Evolutionary conservation across 176 grass and related monocot genomes (phyloP).

Genomic region (Avena insularis): DNA sequence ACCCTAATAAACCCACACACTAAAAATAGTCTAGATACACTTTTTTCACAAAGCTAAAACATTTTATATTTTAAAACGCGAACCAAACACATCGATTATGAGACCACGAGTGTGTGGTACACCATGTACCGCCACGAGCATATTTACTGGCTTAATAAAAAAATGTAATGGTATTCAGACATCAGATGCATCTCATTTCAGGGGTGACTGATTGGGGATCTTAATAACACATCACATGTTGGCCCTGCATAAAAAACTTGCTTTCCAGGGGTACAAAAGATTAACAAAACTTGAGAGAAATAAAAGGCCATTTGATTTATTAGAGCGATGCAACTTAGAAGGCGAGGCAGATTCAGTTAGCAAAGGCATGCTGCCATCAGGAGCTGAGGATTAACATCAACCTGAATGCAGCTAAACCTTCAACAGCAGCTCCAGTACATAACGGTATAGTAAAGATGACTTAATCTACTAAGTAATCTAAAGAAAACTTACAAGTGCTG

Average conservation of each 20-base stretch:
- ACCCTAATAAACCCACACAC: no score
- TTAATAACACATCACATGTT: not conserved
- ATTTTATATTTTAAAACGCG: no score
- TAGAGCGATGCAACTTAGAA: not conserved
- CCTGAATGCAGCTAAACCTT: not conserved
- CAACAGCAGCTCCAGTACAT: not conserved
- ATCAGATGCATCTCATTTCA: not conserved
- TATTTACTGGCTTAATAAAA: not conserved
- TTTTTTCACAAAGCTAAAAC: no score
- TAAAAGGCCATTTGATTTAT: not conserved
- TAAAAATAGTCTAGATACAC: no score
- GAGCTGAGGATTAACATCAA: not conserved
- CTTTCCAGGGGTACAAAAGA: not conserved
- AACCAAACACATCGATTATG: not conserved
- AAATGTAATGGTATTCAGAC: not conserved
- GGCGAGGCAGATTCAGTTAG: not conserved
- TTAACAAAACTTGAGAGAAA: not conserved
- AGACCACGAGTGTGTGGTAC: not conserved
- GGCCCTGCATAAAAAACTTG: not conserved
- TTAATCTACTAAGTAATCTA: not conserved
- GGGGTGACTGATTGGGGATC: not conserved
- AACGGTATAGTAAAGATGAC: slow-evolving; percentile 1
- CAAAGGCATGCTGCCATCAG: not conserved
- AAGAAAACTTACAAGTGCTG: not conserved
- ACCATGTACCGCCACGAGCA: not conserved